Evolutionary conservation across 75 land plant species (phyloP), one percentile per base, ranked within the genome.

Genomic region (Sequoia sempervirens): DNA sequence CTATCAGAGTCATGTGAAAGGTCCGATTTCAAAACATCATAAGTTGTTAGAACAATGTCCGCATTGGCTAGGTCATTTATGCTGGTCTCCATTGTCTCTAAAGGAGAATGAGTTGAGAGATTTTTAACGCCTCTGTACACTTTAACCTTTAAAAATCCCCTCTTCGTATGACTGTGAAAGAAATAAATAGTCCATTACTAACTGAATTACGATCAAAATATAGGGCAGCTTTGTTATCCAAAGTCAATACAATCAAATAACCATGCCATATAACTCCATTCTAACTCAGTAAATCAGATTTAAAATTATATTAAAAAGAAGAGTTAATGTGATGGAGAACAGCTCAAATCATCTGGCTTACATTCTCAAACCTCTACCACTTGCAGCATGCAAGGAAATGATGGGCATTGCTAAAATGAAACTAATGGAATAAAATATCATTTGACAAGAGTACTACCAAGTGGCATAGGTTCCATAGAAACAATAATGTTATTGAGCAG

Each of bases 31-130:
- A 98, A 91, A 12, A 92, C 87, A 85, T 96, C 97, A 87, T 98
- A 98, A 54, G 99, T 91, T 79, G 99, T 98, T 73, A 98, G 84
- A 9, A 98, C 97, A 82, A 98, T 92, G 80, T 96, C 99, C 74
- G 95, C 91, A 84, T 68, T 84, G 47, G 90, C 87, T 23, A 98
- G 90, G 66, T 98, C 93, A 75, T 84, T 84, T 34, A 98, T 84
- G 82, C 89, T 91, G 47, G 84, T 86, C 52, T 36, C 82, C 79
- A 85, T 80, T 40, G 79, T 45, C 64, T 72, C 50, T 82, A 86
- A 82, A 83, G 87, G 84, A 34, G 84, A 40, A n/a, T 46, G 37
- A 23, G 32, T 52, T 34, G 82, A 84, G 58, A 84, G 10, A 74
- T 82, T 86, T 50, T 85, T 90, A 75, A 93, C 97, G 72, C 99